phyloP scores from a whole-genome alignment of 164 flowering plant genomes.

The Umbellularia californica region DNA sequence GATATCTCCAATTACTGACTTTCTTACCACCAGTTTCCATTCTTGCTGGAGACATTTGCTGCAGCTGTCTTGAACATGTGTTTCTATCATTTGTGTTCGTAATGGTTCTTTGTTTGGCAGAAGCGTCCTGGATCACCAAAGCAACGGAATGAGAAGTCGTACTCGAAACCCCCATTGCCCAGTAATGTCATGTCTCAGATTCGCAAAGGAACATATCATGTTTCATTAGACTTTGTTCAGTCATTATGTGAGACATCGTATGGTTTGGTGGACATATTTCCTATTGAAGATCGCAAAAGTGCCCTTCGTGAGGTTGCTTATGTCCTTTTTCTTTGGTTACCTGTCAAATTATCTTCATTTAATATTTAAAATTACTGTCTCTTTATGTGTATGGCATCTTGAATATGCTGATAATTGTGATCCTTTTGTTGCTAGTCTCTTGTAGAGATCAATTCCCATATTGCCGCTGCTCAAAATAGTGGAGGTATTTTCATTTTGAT shows the following conservation, averaged over 20 bases:
- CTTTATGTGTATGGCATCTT: slow-evolving; percentile 6
- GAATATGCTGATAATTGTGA: slow-evolving; percentile 16
- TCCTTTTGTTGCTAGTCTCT: slow-evolving; percentile 64
- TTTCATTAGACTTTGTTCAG: slow-evolving; percentile 88
- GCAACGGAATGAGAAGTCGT: slow-evolving; percentile 55
- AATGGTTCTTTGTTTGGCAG: slow-evolving; percentile 33
- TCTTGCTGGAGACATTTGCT: not conserved
- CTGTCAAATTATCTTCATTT: not conserved
- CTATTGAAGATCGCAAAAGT: slow-evolving; percentile 91
- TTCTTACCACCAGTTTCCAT: too few species aligned
- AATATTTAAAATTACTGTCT: slow-evolving; percentile 1
- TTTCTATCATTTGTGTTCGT: not conserved
- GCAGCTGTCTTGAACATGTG: not conserved
- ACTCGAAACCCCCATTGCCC: slow-evolving; percentile 82
- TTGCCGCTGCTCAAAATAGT: slow-evolving; percentile 66
- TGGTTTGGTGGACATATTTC: slow-evolving; percentile 93
- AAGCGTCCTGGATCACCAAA: slow-evolving; percentile 68
- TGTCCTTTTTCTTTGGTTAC: not conserved
- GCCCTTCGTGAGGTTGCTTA: slow-evolving; percentile 83
- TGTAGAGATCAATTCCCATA: slow-evolving; percentile 70
- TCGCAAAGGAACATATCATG: slow-evolving; percentile 89
- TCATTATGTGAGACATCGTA: slow-evolving; percentile 90
- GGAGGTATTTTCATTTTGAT: slow-evolving; percentile 61
- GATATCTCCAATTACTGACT: too few species aligned
- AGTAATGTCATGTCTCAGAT: slow-evolving; percentile 61